phyloP scores from a whole-genome alignment of 1,284 basidiomycete species.

The Trichosporon sp. region DNA sequence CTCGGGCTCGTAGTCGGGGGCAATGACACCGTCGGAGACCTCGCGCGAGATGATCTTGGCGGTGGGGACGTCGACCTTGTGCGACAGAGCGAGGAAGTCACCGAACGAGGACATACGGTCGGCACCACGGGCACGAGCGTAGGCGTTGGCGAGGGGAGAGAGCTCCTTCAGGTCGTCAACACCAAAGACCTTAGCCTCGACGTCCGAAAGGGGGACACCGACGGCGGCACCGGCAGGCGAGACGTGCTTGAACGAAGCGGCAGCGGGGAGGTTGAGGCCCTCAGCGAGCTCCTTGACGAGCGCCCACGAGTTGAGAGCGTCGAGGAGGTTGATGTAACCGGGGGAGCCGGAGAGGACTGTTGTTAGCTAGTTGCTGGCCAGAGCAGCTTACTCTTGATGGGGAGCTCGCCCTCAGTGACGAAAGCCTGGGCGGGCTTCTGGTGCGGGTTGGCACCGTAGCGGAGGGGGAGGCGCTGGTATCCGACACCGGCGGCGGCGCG shows the following conservation, averaged over 20 bases:
- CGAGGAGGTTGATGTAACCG: constrained; percentile 98
- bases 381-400: constrained; percentile 72
- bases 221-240: constrained; percentile 96
- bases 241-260: constrained; percentile 99
- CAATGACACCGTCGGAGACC: constrained; percentile 96
- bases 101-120: constrained; percentile 99
- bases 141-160: constrained; percentile 84
- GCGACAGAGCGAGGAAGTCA: constrained; percentile 94
- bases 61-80: constrained; percentile 86
- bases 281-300: constrained; percentile 92
- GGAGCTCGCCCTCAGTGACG: constrained; percentile 80
- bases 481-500: constrained; percentile 57
- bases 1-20: constrained; percentile 81
- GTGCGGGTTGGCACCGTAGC: constrained; percentile 98
- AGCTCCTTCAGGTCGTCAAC: constrained; percentile 89
- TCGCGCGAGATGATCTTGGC: constrained; percentile 95
- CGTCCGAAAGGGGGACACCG: constrained; percentile 73
- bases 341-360: constrained; percentile 87
- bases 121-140: constrained; percentile 92
- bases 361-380: neutral
- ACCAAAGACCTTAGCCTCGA: constrained; percentile 91
- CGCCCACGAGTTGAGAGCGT: constrained; percentile 94
- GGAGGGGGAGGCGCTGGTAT: constrained; percentile 76
- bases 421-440: constrained; percentile 98
- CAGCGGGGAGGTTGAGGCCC: constrained; percentile 73